phyloP scores from a whole-genome alignment of 352 stramenopile genomes.

The Pythium phragmitis region DNA sequence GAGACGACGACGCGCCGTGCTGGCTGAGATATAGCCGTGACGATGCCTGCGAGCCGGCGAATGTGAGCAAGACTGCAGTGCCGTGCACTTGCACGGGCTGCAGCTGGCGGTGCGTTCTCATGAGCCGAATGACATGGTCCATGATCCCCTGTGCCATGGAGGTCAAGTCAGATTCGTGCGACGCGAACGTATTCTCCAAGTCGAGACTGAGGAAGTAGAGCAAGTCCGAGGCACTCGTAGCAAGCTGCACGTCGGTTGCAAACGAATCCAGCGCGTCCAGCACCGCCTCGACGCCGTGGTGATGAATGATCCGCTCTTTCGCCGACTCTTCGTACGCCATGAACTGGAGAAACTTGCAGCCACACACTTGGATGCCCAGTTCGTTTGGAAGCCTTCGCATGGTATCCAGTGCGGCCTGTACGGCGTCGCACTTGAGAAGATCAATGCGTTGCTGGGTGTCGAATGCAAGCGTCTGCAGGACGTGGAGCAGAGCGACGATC shows the following conservation, averaged over 20 bases:
- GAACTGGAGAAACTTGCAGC: conserved; percentile 68
- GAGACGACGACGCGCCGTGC: not conserved
- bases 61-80: conserved; percentile 52
- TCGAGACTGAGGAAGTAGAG: conserved; percentile 57
- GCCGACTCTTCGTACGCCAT: conserved; percentile 61
- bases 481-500: conserved; percentile 39
- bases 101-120: conserved; percentile 34
- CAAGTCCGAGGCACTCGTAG: conserved; percentile 44
- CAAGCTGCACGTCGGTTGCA: conserved; percentile 38
- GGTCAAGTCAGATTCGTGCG: conserved; percentile 15
- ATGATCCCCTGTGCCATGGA: conserved; percentile 27
- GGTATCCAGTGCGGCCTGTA: conserved; percentile 32
- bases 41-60: conserved; percentile 21
- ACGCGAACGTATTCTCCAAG: conserved; percentile 29
- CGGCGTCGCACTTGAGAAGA: conserved; percentile 31
- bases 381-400: conserved; percentile 37
- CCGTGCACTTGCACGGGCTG: conserved; percentile 53
- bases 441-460: conserved; percentile 38
- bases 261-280: conserved; percentile 39
- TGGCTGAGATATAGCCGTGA: conserved; percentile 30
- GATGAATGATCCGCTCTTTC: conserved; percentile 43
- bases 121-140: conserved; percentile 30
- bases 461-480: conserved; percentile 46
- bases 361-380: conserved; percentile 40
- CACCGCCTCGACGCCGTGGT: conserved; percentile 33